Base-by-base conservation (phyloP, 148 eudicot species). In the Chenopodium berlandieri region DNA sequence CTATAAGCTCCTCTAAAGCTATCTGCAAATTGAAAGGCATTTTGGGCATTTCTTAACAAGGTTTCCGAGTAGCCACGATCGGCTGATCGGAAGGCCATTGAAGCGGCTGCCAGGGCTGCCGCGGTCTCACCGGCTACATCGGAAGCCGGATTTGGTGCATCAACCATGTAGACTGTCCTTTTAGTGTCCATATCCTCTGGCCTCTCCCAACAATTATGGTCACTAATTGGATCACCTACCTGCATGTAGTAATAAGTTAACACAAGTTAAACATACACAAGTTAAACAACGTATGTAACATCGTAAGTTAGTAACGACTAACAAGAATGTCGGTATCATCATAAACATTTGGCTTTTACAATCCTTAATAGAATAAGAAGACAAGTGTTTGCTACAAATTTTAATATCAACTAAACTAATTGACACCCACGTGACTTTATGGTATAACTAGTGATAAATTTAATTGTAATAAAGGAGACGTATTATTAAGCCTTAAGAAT, bases 171-270 rank as follows among this genome's bases (percentile, higher is more conserved):
- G 1, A 88, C 91, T 12, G 92, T 96, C 72, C 99, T 80, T 56
- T 86, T 79, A 1, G 99, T 96, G 91, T 96, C 99, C 99, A 94
- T 96, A 60, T 95, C 98, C 76, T 95, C 97, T 27, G 98, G 98
- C 77, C 98, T 94, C 77, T 96, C 99, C 99, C 98, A 96, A 79
- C 98, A 96, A 78, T 85, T 89, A 44, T 96, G 99, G 75, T 96
- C 99, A 31, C 79, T 80, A 63, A 75, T 62, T 7, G 99, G 98
- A 84, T 96, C 95, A 27, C 99, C 97, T 76, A 96, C 99, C 97
- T 85, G 50, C 7, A 48, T 40, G 23, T 75, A 27, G 30, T 27
- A 27, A 1, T 27, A 27, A 27, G 30, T 27, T 0, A 27, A 27
- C 27, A 27, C 27, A 27, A 27, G 27, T 27, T 27, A 27, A 27